phyloP scores from a whole-genome alignment of 2,329 filamentous ascomycete genomes.

The Aspergillus novoparasiticus region DNA sequence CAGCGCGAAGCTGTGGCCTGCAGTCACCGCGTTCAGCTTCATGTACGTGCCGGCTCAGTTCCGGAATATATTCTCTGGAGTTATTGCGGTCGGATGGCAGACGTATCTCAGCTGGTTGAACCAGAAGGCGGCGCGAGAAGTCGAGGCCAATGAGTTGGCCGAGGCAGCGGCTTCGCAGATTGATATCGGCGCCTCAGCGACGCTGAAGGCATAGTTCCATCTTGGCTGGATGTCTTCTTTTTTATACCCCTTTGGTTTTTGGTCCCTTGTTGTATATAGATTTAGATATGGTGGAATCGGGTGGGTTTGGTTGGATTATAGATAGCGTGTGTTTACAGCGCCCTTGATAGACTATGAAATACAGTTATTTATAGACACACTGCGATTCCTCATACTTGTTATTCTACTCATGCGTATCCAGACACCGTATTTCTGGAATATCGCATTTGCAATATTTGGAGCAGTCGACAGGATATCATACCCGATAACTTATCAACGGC shows the following conservation, averaged over 20 bases:
- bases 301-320: neutral
- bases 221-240: neutral
- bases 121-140: slow-evolving; percentile 66
- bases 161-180: slow-evolving; percentile 17
- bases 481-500: neutral
- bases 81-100: slow-evolving; percentile 87
- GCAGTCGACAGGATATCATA: neutral
- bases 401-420: neutral
- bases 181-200: slow-evolving; percentile 13
- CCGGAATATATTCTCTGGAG: slow-evolving; percentile 75
- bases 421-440: neutral
- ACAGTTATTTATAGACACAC: neutral
- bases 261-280: neutral
- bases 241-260: neutral
- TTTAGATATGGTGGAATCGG: neutral
- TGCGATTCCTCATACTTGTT: neutral
- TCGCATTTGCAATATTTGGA: neutral
- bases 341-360: neutral
- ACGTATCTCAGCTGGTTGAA: slow-evolving; percentile 85
- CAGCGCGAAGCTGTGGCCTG: slow-evolving; percentile 85
- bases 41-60: slow-evolving; percentile 80
- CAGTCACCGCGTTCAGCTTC: slow-evolving; percentile 83
- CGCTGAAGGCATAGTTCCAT: slow-evolving; percentile 18
- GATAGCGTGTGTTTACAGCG: slow-evolving; percentile 1
- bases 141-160: slow-evolving; percentile 40